Percentiles rank a stretch among this genome's conserved stretches.
phyloP scores from a whole-genome alignment of 129 eudicot genomes.

The Helichrysum umbraculigerum region DNA sequence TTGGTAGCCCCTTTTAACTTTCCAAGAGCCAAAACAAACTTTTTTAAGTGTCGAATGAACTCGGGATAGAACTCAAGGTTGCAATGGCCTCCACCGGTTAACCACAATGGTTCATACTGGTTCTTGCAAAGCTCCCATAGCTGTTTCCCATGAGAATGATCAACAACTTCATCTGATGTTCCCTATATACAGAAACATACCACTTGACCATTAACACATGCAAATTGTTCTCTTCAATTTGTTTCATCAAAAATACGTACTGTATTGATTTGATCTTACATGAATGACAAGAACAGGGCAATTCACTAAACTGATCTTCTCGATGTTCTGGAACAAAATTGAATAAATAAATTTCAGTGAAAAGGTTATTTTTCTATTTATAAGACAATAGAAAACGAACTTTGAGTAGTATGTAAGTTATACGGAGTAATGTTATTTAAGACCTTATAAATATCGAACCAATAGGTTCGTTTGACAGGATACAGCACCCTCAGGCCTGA shows the following conservation, averaged over 20 bases:
- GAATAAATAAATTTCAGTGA: neutral
- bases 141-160: slow-evolving; percentile 88
- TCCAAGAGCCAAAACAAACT: slow-evolving; percentile 54
- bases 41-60: slow-evolving; percentile 60
- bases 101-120: slow-evolving; percentile 85
- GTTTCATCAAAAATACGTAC: neutral
- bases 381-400: neutral
- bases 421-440: neutral
- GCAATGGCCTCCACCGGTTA: slow-evolving; percentile 88
- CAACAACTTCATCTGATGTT: slow-evolving; percentile 90
- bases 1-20: slow-evolving; percentile 47
- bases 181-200: slow-evolving; percentile 47
- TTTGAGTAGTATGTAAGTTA: neutral
- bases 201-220: neutral
- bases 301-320: slow-evolving; percentile 68
- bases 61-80: slow-evolving; percentile 90
- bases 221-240: neutral
- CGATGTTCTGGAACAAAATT: slow-evolving; percentile 60
- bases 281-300: slow-evolving; percentile 87
- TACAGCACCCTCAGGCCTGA: slow-evolving; percentile 83
- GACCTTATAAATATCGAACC: slow-evolving; percentile 97
- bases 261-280: slow-evolving; percentile 50
- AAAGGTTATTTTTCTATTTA: neutral
- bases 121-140: slow-evolving; percentile 85
- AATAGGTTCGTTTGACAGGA: slow-evolving; percentile 82